These are phyloP conservation scores for Sporormia fimetaria DNA, from an alignment of 495 filamentous ascomycete species.

Conservation along the genomic window DNA sequence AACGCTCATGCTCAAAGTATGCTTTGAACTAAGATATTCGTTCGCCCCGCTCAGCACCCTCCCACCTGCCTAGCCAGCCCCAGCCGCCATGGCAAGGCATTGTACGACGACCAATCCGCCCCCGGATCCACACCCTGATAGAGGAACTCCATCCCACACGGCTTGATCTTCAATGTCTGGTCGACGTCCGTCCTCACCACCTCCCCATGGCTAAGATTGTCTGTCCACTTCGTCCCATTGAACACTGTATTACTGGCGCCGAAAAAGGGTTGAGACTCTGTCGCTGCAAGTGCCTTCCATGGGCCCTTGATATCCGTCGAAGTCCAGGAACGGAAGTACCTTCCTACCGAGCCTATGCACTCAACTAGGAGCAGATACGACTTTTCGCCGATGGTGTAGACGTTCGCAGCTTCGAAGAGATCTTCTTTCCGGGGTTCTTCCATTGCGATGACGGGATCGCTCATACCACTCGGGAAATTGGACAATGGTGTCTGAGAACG, in stretches of 20 bases:
- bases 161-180: constrained; percentile 21
- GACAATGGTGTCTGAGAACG: constrained; percentile 19
- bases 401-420: constrained; percentile 24
- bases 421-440: constrained; percentile 6
- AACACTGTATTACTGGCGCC: constrained; percentile 19
- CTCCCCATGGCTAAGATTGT: constrained; percentile 25
- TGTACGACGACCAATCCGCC: constrained; percentile 8
- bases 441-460: constrained; percentile 18
- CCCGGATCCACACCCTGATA: constrained; percentile 23
- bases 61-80: constrained; percentile 18
- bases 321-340: constrained; percentile 27
- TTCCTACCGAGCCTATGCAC: constrained; percentile 16
- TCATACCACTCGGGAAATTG: constrained; percentile 21
- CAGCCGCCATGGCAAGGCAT: constrained; percentile 21
- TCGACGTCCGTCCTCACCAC: constrained; percentile 17
- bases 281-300: constrained; percentile 20
- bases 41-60: neutral
- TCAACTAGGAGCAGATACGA: constrained; percentile 25
- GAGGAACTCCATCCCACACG: constrained; percentile 16
- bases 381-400: constrained; percentile 16
- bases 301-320: constrained; percentile 7
- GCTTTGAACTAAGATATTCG: neutral
- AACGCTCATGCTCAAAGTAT: too few species aligned
- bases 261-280: constrained; percentile 20
- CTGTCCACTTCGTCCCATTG: constrained; percentile 17